Percentiles rank a stretch among this genome's conserved stretches.
phyloP scores from a whole-genome alignment of 345 rosid species.

The Lepidium didymum region DNA sequence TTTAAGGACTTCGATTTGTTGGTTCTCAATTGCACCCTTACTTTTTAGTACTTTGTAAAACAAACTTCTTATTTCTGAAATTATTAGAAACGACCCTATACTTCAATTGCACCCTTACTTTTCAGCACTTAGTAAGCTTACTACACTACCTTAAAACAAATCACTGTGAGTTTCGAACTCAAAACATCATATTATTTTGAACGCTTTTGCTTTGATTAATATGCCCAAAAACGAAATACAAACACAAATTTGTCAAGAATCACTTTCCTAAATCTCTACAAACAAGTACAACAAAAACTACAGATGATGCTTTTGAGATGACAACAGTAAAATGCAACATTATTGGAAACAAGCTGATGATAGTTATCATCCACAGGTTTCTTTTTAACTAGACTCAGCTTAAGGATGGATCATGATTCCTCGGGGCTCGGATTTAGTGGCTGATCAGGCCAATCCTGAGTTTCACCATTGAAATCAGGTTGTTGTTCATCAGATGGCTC shows the following conservation, averaged over 20 bases:
- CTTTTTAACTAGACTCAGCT: background rate
- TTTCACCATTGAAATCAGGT: conserved; percentile 9
- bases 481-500: conserved; percentile 12
- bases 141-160: too few relatives aligned
- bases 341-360: background rate
- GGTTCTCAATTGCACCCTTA: background rate
- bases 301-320: background rate
- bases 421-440: background rate
- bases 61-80: background rate
- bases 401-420: background rate
- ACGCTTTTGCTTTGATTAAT: background rate
- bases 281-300: background rate
- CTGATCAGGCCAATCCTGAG: conserved; percentile 10
- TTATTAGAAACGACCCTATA: background rate
- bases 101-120: background rate
- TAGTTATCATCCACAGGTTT: background rate
- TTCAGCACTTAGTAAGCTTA: background rate
- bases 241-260: background rate
- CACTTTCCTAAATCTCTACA: background rate
- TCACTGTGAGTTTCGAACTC: background rate
- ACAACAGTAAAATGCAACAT: background rate
- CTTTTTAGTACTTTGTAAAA: background rate
- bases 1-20: background rate
- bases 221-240: background rate
- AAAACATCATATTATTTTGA: background rate